Base-by-base conservation (phyloP, 169 alveolate genomes). In the Plasmodium blacklocki region DNA sequence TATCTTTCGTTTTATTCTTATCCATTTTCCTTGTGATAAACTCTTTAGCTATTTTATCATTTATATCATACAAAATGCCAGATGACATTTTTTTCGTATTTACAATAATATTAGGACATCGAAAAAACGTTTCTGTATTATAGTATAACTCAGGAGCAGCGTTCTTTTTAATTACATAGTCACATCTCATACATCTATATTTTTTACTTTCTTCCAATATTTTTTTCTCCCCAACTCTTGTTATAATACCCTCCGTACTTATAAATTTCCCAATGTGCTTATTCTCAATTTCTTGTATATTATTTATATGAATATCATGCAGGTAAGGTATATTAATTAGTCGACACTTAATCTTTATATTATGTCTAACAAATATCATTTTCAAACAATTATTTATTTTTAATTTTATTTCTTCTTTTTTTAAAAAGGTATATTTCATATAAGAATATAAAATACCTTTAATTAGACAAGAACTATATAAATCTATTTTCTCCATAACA, bases 131-230 rank as follows among this genome's bases (percentile, higher is more conserved):
- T 14, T 83, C 54, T 6, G 92, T 88, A 59, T 88, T 85, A 26
- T 87, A 76, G 50, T 91, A 86, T 29, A 91, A 72, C 54, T 93
- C 96, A 12, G 95, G 93, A n/a, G 83, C 63, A 7, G 93, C 88
- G 21, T 83, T 91, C 26, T 89, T 89, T 50, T 88, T 68, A 58
- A 93, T 87, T 52, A 89, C 76, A n/a, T 88, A 50, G 43, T 60
- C 87, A 50, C 96, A 93, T n/a, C 26, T 91, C 47, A 39, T 91
- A 87, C 96, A 93, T 2, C 83, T 73, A 67, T 91, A 93, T 90
- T 93, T 94, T 43, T 93, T 72, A 54, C 88, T 93, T 26, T 91
- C 94, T 39, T 93, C 96, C 9, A 93, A 70, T 29, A 93, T 74
- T 56, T 75, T 88, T 29, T 91, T 75, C 26, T 71, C 93, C 12